A percentile compares a stretch with the other conserved stretches of the same genome.
These are phyloP conservation scores for Graphilbum fragrans DNA, from an alignment of 2,329 filamentous ascomycete species.

Conservation along the genomic window DNA sequence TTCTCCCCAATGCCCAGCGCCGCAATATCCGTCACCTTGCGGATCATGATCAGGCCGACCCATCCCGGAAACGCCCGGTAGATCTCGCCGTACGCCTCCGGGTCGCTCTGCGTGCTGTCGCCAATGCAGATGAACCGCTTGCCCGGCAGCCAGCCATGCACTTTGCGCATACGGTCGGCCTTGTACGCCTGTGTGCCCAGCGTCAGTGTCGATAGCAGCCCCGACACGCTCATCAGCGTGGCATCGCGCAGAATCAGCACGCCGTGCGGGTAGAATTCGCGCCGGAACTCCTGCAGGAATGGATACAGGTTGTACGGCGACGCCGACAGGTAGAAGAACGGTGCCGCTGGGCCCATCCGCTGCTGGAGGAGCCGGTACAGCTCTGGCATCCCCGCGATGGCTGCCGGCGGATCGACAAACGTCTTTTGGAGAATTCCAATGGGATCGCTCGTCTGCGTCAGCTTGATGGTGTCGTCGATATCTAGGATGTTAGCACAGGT, in stretches of 20 bases:
- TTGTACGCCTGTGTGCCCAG: constrained; percentile 80
- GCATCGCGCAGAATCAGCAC: constrained; percentile 77
- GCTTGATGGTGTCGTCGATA: constrained; percentile 91
- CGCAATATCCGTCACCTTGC: constrained; percentile 67
- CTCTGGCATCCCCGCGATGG: constrained; percentile 72
- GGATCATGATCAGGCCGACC: constrained; percentile 75
- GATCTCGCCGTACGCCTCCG: constrained; percentile 77
- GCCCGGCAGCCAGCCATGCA: constrained; percentile 66
- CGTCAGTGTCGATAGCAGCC: constrained; percentile 68
- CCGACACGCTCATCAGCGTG: constrained; percentile 73
- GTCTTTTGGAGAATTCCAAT: constrained; percentile 73
- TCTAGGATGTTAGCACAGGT: constrained; percentile 33
- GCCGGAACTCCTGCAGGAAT: constrained; percentile 66
- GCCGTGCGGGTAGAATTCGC: constrained; percentile 59
- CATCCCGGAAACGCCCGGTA: constrained; percentile 58
- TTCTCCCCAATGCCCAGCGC: constrained; percentile 58
- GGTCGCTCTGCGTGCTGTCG: constrained; percentile 84
- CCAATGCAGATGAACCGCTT: constrained; percentile 75
- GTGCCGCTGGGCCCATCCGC: constrained; percentile 42
- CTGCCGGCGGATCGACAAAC: constrained; percentile 62
- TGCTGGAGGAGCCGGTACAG: constrained; percentile 58
- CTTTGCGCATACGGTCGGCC: constrained; percentile 62
- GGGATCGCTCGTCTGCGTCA: constrained; percentile 70
- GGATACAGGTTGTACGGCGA: constrained; percentile 92
- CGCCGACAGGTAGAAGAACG: constrained; percentile 89